Conservation (phyloP, 2,329 filamentous ascomycete species). For the Colletotrichum scovillei region DNA sequence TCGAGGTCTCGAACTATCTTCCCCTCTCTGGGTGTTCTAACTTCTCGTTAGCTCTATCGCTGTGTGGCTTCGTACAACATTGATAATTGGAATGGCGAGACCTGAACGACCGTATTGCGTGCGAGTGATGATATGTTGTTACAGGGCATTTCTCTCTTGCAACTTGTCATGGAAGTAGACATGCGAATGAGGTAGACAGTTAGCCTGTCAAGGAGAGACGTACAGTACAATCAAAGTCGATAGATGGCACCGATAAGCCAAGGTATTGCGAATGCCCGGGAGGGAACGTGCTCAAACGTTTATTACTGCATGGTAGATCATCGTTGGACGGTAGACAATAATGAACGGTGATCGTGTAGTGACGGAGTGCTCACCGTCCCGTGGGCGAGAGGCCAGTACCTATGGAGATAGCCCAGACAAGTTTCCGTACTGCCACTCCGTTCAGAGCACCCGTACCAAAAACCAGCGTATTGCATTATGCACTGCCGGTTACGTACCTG, state of each 20-base stretch:
- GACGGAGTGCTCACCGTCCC: background rate
- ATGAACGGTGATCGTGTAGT: background rate
- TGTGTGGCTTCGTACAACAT: background rate
- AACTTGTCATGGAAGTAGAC: background rate
- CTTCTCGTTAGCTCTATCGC: background rate
- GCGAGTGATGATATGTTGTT: background rate
- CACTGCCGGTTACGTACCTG: slow-evolving; percentile 14
- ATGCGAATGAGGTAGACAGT: background rate
- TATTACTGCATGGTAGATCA: background rate
- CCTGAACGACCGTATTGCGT: background rate
- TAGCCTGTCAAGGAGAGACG: background rate
- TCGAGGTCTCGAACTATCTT: background rate
- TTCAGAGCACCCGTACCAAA: background rate
- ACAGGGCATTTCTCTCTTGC: too few species aligned
- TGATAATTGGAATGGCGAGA: background rate
- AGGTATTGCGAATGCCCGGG: background rate
- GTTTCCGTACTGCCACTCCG: background rate
- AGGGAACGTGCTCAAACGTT: background rate
- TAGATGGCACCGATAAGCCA: background rate
- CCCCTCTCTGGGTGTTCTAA: background rate
- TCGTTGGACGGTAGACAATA: background rate
- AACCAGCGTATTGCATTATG: background rate
- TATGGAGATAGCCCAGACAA: background rate
- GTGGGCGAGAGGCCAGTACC: background rate
- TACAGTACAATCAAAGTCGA: background rate